Evolutionary conservation across 139 green algal genomes (phyloP).

Genomic region (Penium margaritaceum): DNA sequence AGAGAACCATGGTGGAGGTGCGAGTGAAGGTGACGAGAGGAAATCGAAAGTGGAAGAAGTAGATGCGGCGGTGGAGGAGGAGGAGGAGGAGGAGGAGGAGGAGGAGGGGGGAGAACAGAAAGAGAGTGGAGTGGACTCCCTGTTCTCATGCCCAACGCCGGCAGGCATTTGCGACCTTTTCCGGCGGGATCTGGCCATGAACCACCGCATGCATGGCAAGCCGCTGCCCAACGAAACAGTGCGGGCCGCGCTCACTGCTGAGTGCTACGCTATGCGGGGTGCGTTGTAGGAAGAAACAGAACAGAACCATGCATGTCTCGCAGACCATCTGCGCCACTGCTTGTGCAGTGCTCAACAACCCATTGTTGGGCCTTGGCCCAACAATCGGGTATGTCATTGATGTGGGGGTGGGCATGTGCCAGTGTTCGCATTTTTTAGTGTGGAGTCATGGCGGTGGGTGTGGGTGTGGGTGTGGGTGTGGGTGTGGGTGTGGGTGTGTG

Average conservation of each 20-base stretch:
- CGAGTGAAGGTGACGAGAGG: neutral
- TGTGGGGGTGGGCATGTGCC: too few species aligned
- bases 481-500: too few species aligned
- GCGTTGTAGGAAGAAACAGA: neutral
- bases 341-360: too few species aligned
- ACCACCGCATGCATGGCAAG: slow-evolving; percentile 12
- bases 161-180: slow-evolving; percentile 9
- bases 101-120: neutral
- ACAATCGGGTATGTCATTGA: too few species aligned
- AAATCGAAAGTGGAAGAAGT: neutral
- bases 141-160: neutral
- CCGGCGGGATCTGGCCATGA: neutral
- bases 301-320: too few species aligned
- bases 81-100: neutral
- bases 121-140: neutral
- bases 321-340: too few species aligned
- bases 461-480: too few species aligned
- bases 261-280: slow-evolving; percentile 14
- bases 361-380: too few species aligned
- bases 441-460: too few species aligned
- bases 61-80: neutral
- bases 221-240: neutral
- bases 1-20: neutral
- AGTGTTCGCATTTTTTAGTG: too few species aligned
- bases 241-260: neutral